Conservation (phyloP, 306 rosid species). For the Morella rubra region DNA sequence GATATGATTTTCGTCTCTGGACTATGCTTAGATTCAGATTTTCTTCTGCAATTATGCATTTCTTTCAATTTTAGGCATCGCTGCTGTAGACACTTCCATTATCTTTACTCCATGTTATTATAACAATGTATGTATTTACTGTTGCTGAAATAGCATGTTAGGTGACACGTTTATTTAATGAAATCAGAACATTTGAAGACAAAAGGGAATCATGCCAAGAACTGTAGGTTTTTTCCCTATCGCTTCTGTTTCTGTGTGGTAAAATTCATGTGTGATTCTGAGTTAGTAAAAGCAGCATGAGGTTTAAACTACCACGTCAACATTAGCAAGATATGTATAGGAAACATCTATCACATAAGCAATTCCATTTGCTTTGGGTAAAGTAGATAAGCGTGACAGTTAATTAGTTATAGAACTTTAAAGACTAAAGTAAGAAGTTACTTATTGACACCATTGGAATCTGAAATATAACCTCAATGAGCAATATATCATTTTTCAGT, state of each 20-base stretch:
- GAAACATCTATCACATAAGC: not conserved
- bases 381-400: not conserved
- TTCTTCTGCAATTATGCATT: too few relatives aligned
- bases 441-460: not conserved
- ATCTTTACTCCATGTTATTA: too few relatives aligned
- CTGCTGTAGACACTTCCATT: not conserved
- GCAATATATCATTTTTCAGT: not conserved
- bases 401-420: too few relatives aligned
- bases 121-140: not conserved
- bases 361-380: not conserved
- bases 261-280: not conserved
- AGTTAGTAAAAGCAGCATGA: not conserved
- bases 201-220: not conserved
- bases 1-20: too few relatives aligned
- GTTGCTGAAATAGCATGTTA: not conserved
- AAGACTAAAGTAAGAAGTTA: not conserved
- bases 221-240: not conserved
- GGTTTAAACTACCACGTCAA: not conserved
- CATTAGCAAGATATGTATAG: not conserved
- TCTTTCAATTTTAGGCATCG: too few relatives aligned
- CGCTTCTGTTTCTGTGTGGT: too few relatives aligned
- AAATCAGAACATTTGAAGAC: not conserved
- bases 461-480: not conserved
- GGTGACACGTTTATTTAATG: not conserved
- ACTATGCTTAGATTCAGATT: too few relatives aligned